Evolutionary conservation across 768 basidiomycete genomes (phyloP), one percentile per base, ranked within the genome.

Genomic region (Sarcomyxa edulis): DNA sequence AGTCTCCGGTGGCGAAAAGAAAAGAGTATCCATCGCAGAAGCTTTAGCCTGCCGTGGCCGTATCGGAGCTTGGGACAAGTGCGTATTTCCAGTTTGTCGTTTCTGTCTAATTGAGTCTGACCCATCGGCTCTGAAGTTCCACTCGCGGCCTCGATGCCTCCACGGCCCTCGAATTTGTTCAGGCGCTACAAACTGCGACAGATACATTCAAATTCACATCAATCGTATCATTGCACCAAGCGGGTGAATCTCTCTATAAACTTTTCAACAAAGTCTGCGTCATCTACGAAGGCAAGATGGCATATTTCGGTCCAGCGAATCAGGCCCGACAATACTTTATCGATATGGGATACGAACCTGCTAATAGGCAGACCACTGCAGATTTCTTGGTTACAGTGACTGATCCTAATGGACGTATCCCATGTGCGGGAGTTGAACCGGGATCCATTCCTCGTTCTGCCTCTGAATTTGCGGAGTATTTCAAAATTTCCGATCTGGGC

Each of bases 171-270:
- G 84, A 88, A 58, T 86, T 82, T 48, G 73, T 76, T 38, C 78
- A 71, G 35, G 74, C 80, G 0, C 65, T 89, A 25, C 75, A 84
- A 2, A 68, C 79, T 33, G 66, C 73, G 4, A 84, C 84, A 5
- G 77, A 87, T 51, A 65, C 76, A 1, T 58, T 61, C 28, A 54
- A 58, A 16, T 51, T 62, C 36, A 61, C 83, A 0, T 86, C 81
- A 0, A 72, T 92, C 42, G 86, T 85, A 14, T 83, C 87, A 0
- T 77, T 93, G 27, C 89, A 92, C 59, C 89, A 92, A 61, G 87
- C 85, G 7, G 80, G 84, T 36, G 85, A 91, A 55, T 66, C 69
- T 2, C 59, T 85, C 0, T 82, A 76, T 45, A 37, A 72, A 9
- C 59, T 71, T 4, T 93, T 73, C 53, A 65, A 91, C 68, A 85